phyloP scores from a whole-genome alignment of 2,329 filamentous ascomycete genomes.

The Aspergillus brasiliensis region DNA sequence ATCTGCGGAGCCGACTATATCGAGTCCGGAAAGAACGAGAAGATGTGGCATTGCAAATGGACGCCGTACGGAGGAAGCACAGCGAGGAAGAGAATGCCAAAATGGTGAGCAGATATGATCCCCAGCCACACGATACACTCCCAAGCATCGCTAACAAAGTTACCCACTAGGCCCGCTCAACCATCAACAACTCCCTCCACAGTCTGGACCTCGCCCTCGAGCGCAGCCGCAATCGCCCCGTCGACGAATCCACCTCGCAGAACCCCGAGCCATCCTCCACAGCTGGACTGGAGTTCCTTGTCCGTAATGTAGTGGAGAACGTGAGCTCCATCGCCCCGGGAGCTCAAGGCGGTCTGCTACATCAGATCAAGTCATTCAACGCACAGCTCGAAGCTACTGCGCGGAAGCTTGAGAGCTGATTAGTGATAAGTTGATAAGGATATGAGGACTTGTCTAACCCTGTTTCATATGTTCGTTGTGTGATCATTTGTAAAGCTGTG shows the following conservation, averaged over 20 bases:
- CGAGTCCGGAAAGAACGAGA: constrained; percentile 52
- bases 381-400: constrained; percentile 43
- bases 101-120: constrained; percentile 37
- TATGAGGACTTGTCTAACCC: background rate
- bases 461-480: constrained; percentile 1
- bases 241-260: constrained; percentile 12
- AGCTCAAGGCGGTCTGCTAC: constrained; percentile 43
- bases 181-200: constrained; percentile 47
- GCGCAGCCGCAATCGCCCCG: constrained; percentile 33
- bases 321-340: constrained; percentile 44
- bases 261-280: constrained; percentile 24
- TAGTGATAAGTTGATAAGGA: background rate
- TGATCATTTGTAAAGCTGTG: background rate
- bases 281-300: constrained; percentile 45
- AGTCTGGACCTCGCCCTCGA: constrained; percentile 46
- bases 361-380: constrained; percentile 47
- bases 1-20: constrained; percentile 51
- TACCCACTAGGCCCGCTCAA: constrained; percentile 35
- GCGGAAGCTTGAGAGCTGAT: constrained; percentile 28
- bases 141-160: background rate
- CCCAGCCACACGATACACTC: too few relatives aligned
- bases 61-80: constrained; percentile 49
- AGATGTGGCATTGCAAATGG: constrained; percentile 52
- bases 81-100: constrained; percentile 41
- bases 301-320: constrained; percentile 44